Conservation (phyloP, 345 rosid genomes). For the Barbarea vulgaris region DNA sequence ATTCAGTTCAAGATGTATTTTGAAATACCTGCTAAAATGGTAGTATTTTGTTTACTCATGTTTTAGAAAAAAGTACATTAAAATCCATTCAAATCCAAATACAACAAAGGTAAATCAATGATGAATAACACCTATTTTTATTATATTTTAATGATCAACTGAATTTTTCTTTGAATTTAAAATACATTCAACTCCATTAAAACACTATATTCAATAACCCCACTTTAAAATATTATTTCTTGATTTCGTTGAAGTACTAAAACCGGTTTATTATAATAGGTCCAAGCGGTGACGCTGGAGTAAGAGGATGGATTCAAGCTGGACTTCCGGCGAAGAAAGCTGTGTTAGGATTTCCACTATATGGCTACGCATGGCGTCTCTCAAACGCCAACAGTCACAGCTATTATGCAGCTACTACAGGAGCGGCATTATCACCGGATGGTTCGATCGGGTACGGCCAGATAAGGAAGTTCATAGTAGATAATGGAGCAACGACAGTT, state of each 20-base stretch:
- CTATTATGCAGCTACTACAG: slow-evolving; percentile 53
- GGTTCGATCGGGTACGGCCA: slow-evolving; percentile 44
- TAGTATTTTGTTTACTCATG: too few relatives aligned
- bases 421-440: slow-evolving; percentile 37
- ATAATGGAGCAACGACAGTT: slow-evolving; percentile 48
- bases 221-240: background rate
- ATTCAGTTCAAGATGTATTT: too few relatives aligned
- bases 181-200: too few relatives aligned
- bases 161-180: too few relatives aligned
- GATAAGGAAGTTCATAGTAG: slow-evolving; percentile 42
- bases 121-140: too few relatives aligned
- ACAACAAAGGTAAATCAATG: too few relatives aligned
- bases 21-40: too few relatives aligned
- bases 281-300: slow-evolving; percentile 62
- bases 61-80: too few relatives aligned
- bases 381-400: slow-evolving; percentile 52
- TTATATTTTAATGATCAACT: too few relatives aligned
- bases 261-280: slow-evolving; percentile 18
- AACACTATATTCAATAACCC: too few relatives aligned
- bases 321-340: slow-evolving; percentile 51
- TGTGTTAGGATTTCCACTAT: slow-evolving; percentile 68
- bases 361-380: slow-evolving; percentile 65
- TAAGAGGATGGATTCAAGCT: slow-evolving; percentile 53
- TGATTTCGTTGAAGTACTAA: background rate
- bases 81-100: too few relatives aligned